phyloP scores from a whole-genome alignment of 2,329 filamentous ascomycete species.

The Apiospora malaysiana region DNA sequence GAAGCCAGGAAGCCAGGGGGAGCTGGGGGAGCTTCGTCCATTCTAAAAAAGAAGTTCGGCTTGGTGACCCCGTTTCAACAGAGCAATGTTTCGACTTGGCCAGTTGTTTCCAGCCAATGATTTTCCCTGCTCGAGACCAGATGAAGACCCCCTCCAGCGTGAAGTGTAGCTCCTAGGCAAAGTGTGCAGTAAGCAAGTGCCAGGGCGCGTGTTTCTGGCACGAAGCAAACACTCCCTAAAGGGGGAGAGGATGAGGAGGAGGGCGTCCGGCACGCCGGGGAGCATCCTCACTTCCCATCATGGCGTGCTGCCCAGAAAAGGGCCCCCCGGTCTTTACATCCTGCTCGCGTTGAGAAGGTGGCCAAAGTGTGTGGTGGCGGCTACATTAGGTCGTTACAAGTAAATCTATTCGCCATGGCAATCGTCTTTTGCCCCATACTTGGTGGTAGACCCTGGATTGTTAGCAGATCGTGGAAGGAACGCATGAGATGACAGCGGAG shows the following conservation, averaged over 20 bases:
- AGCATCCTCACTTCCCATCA: neutral
- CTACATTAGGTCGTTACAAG: conserved; percentile 10
- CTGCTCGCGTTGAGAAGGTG: conserved; percentile 25
- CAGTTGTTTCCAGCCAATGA: conserved; percentile 16
- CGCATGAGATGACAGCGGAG: conserved; percentile 13
- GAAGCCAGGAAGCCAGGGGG: neutral
- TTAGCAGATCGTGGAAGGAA: conserved; percentile 17
- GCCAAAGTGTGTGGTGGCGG: conserved; percentile 6
- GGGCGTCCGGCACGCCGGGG: neutral
- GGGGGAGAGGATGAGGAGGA: no score
- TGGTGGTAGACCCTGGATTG: neutral
- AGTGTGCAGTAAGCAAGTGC: no score
- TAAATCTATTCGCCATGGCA: conserved; percentile 9
- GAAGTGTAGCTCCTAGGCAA: neutral
- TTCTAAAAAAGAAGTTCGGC: conserved; percentile 12
- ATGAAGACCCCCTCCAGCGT: neutral
- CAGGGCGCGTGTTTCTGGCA: neutral
- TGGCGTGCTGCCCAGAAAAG: neutral
- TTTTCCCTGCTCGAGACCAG: neutral
- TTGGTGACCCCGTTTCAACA: conserved; percentile 16
- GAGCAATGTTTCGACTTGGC: conserved; percentile 8
- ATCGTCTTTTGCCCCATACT: conserved; percentile 9
- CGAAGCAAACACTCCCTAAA: neutral
- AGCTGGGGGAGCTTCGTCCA: neutral
- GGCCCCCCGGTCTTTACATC: neutral